Evolutionary conservation across 2,329 filamentous ascomycete genomes (phyloP), one percentile per base, ranked within the genome.

Genomic region (Colletotrichum sp.): DNA sequence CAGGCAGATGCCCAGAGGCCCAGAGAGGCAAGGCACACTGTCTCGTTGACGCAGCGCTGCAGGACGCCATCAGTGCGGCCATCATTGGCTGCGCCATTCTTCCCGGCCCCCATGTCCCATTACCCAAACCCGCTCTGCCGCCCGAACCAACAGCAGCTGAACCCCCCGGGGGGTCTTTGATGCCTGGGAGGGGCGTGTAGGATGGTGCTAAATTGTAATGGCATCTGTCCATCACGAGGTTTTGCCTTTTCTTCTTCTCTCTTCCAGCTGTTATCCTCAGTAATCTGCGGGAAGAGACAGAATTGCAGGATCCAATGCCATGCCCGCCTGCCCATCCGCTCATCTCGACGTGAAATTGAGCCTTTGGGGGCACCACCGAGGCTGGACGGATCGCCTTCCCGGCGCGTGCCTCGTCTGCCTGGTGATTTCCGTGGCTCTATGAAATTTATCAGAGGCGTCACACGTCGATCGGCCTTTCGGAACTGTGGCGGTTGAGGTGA

Each of bases 1-100:
- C 43, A 52, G 43, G 43, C 43, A 52, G n/a, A 52, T 12, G 43
- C n/a, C 39, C 39, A 48, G 39, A n/a, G 39, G 39, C 39, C 43
- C n/a, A 25, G 64, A n/a, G 32, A 56, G 60, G 66, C 71, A 70
- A 62, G 68, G 69, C 64, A 72, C 69, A 62, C 28, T 61, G 22
- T 48, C 39, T 55, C 36, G 43, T 65, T 12, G 22, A 12, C 27
- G 58, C 27, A 27, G 28, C 28, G 67, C 67, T 43, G 52, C 36
- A 69, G 25, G 30, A 48, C 39, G 60, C 64, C 70, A 28, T 32
- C 32, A 27, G 34, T 27, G 70, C 65, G 64, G 56, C 74, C 68
- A 69, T 73, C 61, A 73, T 65, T 75, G 64, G 70, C 58, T 58
- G 55, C 28, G 56, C 58, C 55, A 30, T 52, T 56, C 58, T 13